Conservation (phyloP, 202 grass and related monocot species). For the Elaeis oleifera region DNA sequence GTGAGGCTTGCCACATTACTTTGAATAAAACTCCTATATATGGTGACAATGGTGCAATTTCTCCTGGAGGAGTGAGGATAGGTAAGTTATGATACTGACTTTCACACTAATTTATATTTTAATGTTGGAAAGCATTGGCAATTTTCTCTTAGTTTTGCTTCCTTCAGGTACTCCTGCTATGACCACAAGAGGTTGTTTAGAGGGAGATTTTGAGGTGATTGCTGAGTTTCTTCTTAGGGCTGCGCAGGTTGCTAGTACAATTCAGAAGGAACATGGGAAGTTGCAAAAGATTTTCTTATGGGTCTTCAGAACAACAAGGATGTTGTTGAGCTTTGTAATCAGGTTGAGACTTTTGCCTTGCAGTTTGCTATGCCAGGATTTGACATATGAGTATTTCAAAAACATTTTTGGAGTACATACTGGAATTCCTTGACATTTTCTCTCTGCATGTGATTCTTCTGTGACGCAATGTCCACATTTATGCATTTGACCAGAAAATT, state of each 20-base stretch:
- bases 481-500: too few species aligned
- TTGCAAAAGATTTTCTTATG: constrained; percentile 62
- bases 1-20: constrained; percentile 83
- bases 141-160: constrained; percentile 9
- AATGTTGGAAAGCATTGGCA: neutral
- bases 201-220: constrained; percentile 71
- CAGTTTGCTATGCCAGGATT: constrained; percentile 87
- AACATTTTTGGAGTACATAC: constrained; percentile 11
- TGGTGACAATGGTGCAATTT: constrained; percentile 90
- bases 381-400: constrained; percentile 44
- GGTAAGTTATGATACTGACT: constrained; percentile 31
- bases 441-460: neutral
- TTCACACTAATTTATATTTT: too few species aligned
- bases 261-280: constrained; percentile 82
- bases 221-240: constrained; percentile 84
- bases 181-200: constrained; percentile 97
- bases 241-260: constrained; percentile 55
- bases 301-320: constrained; percentile 66
- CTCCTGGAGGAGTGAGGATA: constrained; percentile 76
- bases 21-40: constrained; percentile 92
- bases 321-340: constrained; percentile 54
- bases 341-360: constrained; percentile 61
- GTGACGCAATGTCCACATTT: too few species aligned
- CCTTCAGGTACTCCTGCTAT: constrained; percentile 82
- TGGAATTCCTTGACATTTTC: constrained; percentile 19